Conservation (phyloP, 305 asterid genomes). For the Solanum hybrid region DNA sequence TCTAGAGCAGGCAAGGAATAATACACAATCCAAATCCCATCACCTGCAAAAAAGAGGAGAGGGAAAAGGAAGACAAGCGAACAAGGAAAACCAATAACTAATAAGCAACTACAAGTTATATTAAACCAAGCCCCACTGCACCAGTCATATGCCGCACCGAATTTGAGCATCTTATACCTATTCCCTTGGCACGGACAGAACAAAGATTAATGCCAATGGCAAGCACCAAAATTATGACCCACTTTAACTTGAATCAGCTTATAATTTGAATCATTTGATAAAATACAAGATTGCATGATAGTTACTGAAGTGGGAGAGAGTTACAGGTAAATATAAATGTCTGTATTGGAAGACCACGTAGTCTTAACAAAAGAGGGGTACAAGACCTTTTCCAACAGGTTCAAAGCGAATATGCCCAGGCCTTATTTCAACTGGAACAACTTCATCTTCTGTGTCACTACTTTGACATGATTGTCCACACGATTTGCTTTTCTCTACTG, state of each 20-base stretch:
- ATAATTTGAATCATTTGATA: conserved; percentile 1
- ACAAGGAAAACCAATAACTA: not conserved
- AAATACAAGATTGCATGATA: not conserved
- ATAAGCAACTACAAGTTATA: not conserved
- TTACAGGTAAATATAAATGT: not conserved
- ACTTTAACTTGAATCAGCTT: not conserved
- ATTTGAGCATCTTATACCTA: not conserved
- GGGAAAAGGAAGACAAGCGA: not conserved
- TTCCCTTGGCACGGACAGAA: not conserved
- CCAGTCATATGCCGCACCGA: not conserved
- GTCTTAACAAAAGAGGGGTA: not conserved
- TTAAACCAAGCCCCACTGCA: not conserved
- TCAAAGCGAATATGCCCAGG: conserved; percentile 98
- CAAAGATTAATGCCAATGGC: not conserved
- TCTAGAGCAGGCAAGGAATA: not conserved
- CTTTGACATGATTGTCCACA: conserved; percentile 29
- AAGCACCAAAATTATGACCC: not conserved
- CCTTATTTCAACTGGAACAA: conserved; percentile 65
- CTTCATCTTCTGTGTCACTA: conserved; percentile 41
- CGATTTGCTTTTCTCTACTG: conserved; percentile 17
- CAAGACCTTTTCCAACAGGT: conserved; percentile 60
- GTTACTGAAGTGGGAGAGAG: not conserved
- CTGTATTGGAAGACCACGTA: not conserved
- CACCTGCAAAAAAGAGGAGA: not conserved
- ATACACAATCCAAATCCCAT: not conserved